These are phyloP conservation scores for Stagonosporopsis rhizophila DNA, from an alignment of 2,329 filamentous ascomycete genomes.

Conservation along the genomic window DNA sequence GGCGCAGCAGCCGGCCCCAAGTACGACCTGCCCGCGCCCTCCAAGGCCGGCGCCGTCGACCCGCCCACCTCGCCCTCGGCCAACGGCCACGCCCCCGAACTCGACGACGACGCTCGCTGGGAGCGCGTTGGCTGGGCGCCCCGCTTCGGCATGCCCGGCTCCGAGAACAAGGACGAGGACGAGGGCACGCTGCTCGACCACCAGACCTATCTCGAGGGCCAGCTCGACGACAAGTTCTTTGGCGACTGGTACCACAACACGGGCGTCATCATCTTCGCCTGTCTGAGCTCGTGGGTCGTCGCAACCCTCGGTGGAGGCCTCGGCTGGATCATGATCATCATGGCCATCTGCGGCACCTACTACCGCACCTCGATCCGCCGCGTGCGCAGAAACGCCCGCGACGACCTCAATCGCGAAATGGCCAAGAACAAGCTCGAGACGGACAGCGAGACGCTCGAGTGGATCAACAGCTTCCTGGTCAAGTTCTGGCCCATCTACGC, in stretches of 20 bases:
- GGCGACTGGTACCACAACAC: conserved; percentile 99
- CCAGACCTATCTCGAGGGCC: conserved; percentile 83
- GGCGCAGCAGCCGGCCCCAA: conserved; percentile 53
- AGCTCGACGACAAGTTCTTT: conserved; percentile 87
- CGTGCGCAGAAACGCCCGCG: conserved; percentile 92
- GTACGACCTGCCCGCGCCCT: conserved; percentile 79
- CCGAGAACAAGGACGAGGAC: conserved; percentile 61
- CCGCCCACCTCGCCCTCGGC: conserved; percentile 56
- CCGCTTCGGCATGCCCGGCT: conserved; percentile 68
- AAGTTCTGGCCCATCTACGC: conserved; percentile 99
- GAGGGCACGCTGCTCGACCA: conserved; percentile 80
- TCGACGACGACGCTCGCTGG: conserved; percentile 63
- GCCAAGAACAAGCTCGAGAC: conserved; percentile 86
- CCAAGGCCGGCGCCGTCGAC: conserved; percentile 72
- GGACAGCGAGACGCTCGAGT: conserved; percentile 91
- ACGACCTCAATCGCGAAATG: conserved; percentile 90
- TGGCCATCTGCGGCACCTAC: conserved; percentile 92
- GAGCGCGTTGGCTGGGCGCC: conserved; percentile 84
- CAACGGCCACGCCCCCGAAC: conserved; percentile 61
- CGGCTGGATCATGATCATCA: conserved; percentile 91
- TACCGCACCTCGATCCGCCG: conserved; percentile 94
- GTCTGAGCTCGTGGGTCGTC: conserved; percentile 86
- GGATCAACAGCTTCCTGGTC: conserved; percentile 98
- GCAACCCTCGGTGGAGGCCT: conserved; percentile 89
- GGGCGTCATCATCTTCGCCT: conserved; percentile 91